phyloP scores from a whole-genome alignment of 139 green algal genomes.

The Zygnema cylindricum region DNA sequence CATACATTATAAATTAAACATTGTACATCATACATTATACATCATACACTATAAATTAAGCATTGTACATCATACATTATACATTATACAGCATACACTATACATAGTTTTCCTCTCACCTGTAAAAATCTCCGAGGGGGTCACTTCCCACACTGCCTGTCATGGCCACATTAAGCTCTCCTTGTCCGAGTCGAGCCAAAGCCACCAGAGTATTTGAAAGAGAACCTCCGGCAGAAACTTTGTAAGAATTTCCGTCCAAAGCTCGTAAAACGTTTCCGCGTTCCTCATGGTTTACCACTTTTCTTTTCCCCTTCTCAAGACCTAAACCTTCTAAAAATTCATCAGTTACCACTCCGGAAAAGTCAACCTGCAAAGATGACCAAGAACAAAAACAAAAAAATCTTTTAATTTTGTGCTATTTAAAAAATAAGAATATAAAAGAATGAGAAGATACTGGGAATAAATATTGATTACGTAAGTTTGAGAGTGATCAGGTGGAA shows the following conservation, averaged over 20 bases:
- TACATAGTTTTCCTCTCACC: constrained; percentile 24
- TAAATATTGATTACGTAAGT: too few relatives aligned
- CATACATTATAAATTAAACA: too few relatives aligned
- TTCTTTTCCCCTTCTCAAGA: constrained; percentile 33
- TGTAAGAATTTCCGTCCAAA: constrained; percentile 52
- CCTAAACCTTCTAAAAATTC: constrained; percentile 36
- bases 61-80: too few relatives aligned
- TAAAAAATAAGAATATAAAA: too few relatives aligned
- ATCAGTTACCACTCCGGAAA: constrained; percentile 50
- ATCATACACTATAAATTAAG: too few relatives aligned
- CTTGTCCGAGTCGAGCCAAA: constrained; percentile 71
- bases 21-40: too few relatives aligned
- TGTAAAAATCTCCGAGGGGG: constrained; percentile 79
- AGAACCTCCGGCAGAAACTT: constrained; percentile 83
- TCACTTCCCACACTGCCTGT: constrained; percentile 76
- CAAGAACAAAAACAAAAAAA: too few relatives aligned
- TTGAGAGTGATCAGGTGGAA: too few relatives aligned
- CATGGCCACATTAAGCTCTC: constrained; percentile 74
- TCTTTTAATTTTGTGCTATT: too few relatives aligned
- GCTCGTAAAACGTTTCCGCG: constrained; percentile 46
- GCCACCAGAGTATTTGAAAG: constrained; percentile 90
- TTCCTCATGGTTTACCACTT: constrained; percentile 57
- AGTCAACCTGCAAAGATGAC: constrained; percentile 64
- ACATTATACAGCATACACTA: neutral
- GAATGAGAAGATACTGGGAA: too few relatives aligned